Evolutionary conservation across 768 basidiomycete genomes (phyloP).

Genomic region (Amanita exitialis): DNA sequence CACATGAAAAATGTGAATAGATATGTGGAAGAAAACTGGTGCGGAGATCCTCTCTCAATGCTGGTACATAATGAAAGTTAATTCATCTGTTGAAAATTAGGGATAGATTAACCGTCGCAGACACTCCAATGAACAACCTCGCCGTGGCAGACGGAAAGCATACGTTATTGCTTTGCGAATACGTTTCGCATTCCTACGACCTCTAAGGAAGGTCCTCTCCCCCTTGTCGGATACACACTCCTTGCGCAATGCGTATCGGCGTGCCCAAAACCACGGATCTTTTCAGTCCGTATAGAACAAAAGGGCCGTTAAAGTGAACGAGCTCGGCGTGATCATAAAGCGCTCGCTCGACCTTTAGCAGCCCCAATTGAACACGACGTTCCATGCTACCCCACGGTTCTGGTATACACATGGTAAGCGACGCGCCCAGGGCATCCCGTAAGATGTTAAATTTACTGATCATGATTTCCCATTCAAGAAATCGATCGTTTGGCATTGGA

Average conservation of each 20-base stretch:
- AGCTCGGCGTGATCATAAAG: background rate
- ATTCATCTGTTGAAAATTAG: too few species aligned
- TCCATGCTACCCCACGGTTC: background rate
- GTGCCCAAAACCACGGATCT: background rate
- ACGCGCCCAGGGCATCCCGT: background rate
- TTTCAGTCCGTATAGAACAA: background rate
- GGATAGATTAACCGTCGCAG: too few species aligned
- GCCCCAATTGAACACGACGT: background rate
- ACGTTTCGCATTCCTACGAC: too few species aligned
- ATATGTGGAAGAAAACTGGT: too few species aligned
- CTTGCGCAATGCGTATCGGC: background rate
- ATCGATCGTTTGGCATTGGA: background rate
- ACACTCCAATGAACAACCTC: background rate
- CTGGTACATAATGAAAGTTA: too few species aligned
- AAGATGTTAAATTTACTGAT: background rate
- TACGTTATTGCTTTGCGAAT: background rate
- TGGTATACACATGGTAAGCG: background rate
- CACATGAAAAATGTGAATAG: too few species aligned
- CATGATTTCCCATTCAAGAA: constrained; percentile 4
- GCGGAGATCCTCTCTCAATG: too few species aligned
- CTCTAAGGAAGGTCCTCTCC: too few species aligned
- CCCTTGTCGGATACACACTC: too few species aligned
- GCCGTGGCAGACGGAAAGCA: background rate
- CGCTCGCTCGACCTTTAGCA: background rate
- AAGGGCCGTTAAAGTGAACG: background rate